Conservation (phyloP, 2,329 filamentous ascomycete genomes). For the Stagonosporopsis cucurbitacearum region DNA sequence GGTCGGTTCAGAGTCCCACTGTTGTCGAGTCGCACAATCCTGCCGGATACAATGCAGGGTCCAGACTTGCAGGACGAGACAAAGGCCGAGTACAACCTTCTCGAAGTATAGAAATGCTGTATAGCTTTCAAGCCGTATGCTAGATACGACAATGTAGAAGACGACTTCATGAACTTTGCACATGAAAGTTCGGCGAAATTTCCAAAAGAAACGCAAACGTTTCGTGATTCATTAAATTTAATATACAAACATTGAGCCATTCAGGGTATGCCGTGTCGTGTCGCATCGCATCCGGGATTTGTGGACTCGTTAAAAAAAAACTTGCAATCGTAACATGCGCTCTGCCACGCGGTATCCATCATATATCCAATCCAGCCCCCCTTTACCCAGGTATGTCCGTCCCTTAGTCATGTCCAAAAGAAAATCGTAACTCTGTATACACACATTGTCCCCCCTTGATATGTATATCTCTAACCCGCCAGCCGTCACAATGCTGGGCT, state of each 20-base stretch:
- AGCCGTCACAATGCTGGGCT: neutral
- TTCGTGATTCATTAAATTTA: neutral
- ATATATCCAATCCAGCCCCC: constrained; percentile 4
- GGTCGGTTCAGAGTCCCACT: no score
- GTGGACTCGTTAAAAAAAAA: constrained; percentile 2
- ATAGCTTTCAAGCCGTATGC: no score
- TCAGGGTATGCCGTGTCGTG: constrained; percentile 7
- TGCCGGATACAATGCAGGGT: no score
- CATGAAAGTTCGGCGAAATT: no score
- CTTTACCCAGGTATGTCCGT: neutral
- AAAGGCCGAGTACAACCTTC: no score
- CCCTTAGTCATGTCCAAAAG: neutral
- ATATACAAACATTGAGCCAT: constrained; percentile 5
- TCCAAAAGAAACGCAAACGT: neutral
- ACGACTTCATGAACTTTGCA: no score
- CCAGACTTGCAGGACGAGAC: no score
- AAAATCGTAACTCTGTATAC: constrained; percentile 21
- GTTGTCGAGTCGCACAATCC: no score
- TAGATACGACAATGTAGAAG: no score
- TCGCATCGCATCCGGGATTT: constrained; percentile 4
- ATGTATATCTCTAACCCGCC: neutral
- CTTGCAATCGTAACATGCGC: neutral
- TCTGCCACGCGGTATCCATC: neutral
- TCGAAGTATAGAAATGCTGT: no score
- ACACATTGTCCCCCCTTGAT: constrained; percentile 20